Evolutionary conservation across 148 eudicot genomes (phyloP).

Genomic region (Vaccinium corymbosum): DNA sequence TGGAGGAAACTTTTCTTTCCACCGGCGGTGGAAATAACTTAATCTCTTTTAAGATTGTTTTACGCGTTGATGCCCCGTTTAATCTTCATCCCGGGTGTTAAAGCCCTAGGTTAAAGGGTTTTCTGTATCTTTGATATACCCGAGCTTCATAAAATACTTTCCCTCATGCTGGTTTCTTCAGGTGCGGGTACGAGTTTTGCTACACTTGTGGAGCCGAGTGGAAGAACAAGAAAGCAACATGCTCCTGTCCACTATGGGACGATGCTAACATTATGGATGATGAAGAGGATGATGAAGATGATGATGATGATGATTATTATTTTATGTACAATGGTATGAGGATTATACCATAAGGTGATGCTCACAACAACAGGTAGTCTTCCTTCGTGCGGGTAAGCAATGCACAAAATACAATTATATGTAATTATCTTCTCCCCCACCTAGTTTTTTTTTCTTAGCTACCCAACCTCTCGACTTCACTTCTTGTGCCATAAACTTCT

Average conservation of each 20-base stretch:
- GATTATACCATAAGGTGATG: background rate
- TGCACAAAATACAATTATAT: background rate
- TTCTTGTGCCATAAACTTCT: background rate
- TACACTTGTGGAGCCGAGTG: constrained; percentile 46
- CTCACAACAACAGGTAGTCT: background rate
- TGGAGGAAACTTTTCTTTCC: too few species aligned
- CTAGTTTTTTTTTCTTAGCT: background rate
- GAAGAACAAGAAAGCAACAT: constrained; percentile 40
- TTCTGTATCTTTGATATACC: background rate
- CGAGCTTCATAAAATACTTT: background rate
- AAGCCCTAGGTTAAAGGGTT: background rate
- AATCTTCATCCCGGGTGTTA: background rate
- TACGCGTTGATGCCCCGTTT: background rate
- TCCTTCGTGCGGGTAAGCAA: background rate
- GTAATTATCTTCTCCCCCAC: background rate
- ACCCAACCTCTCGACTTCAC: background rate
- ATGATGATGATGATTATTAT: background rate
- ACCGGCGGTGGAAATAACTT: too few species aligned
- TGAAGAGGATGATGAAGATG: background rate
- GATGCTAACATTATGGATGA: constrained; percentile 3
- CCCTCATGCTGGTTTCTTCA: constrained; percentile 6
- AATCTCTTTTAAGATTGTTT: background rate
- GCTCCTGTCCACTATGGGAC: constrained; percentile 45
- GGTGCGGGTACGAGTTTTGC: constrained; percentile 46
- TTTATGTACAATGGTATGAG: background rate